These are phyloP conservation scores for Suillus clintonianus DNA, from an alignment of 768 basidiomycete species.

Conservation along the genomic window DNA sequence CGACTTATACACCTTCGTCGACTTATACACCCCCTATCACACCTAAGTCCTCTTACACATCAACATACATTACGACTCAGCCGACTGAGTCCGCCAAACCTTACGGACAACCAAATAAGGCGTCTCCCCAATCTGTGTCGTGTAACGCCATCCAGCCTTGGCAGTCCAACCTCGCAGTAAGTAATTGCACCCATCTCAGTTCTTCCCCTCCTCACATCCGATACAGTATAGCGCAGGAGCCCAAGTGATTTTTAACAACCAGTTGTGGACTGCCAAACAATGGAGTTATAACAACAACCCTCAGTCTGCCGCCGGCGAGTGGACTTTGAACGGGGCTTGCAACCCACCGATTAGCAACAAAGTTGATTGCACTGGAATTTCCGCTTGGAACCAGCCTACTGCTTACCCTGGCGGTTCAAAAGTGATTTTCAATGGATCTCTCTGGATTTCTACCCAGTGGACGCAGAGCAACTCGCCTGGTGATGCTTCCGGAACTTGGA, in stretches of 20 bases:
- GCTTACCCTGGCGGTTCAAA: conserved; percentile 20
- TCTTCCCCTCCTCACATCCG: neutral
- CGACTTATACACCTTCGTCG: too few species aligned
- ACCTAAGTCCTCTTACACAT: neutral
- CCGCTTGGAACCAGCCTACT: conserved; percentile 15
- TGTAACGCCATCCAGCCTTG: conserved; percentile 13
- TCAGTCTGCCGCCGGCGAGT: conserved; percentile 14
- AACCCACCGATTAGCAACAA: conserved; percentile 23
- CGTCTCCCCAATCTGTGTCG: neutral
- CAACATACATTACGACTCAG: neutral
- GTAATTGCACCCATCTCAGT: fast-evolving
- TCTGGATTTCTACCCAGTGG: conserved; percentile 31
- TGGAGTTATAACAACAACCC: conserved; percentile 28
- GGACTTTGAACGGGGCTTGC: conserved; percentile 13
- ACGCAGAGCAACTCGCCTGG: conserved; percentile 18
- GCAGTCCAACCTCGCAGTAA: conserved; percentile 23
- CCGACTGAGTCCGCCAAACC: neutral
- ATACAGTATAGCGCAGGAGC: conserved; percentile 25
- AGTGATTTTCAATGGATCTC: conserved; percentile 14
- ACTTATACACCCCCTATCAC: too few species aligned
- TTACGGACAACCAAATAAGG: neutral
- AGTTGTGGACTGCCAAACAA: conserved; percentile 25
- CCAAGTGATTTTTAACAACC: conserved; percentile 20
- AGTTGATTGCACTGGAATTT: conserved; percentile 21
- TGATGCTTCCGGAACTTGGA: conserved; percentile 28